Conservation (phyloP, 2,329 filamentous ascomycete genomes). For the Cercospora canescens region DNA sequence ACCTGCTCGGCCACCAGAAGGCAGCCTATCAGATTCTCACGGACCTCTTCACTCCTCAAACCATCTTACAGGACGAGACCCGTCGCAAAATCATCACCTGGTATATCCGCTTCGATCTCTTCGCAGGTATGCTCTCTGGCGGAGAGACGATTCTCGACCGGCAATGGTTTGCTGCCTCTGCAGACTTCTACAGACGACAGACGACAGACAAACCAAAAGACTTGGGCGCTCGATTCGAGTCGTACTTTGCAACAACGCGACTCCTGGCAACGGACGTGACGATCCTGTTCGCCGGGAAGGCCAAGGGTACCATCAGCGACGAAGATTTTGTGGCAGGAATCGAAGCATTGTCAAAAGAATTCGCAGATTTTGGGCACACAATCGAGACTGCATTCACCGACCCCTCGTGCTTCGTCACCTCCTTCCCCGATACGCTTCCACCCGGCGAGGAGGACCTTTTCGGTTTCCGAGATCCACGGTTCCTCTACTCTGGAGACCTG, state of each 20-base stretch:
- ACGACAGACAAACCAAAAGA: constrained; percentile 61
- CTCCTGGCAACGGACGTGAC: constrained; percentile 80
- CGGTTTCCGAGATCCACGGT: constrained; percentile 68
- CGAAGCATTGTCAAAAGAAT: constrained; percentile 47
- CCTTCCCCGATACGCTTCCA: constrained; percentile 58
- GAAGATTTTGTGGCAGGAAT: constrained; percentile 67
- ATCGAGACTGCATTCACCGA: constrained; percentile 65
- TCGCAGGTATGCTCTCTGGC: constrained; percentile 79
- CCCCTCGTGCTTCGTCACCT: constrained; percentile 61
- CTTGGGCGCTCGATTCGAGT: constrained; percentile 62
- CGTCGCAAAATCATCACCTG: constrained; percentile 77
- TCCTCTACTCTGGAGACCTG: constrained; percentile 69
- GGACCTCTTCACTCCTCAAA: constrained; percentile 74
- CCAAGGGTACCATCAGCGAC: constrained; percentile 64
- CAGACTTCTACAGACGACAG: constrained; percentile 64
- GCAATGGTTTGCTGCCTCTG: constrained; percentile 72
- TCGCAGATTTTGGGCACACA: constrained; percentile 44
- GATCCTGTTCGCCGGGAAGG: constrained; percentile 69
- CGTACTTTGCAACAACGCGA: constrained; percentile 65
- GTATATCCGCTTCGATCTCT: constrained; percentile 87
- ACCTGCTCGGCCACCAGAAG: constrained; percentile 87
- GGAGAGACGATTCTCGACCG: constrained; percentile 71
- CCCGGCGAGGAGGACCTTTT: constrained; percentile 63
- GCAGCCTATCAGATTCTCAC: constrained; percentile 81
- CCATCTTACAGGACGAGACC: constrained; percentile 68